Evolutionary conservation across 345 rosid genomes (phyloP), one percentile per base, ranked within the genome.

Genomic region (Salix caprea): DNA sequence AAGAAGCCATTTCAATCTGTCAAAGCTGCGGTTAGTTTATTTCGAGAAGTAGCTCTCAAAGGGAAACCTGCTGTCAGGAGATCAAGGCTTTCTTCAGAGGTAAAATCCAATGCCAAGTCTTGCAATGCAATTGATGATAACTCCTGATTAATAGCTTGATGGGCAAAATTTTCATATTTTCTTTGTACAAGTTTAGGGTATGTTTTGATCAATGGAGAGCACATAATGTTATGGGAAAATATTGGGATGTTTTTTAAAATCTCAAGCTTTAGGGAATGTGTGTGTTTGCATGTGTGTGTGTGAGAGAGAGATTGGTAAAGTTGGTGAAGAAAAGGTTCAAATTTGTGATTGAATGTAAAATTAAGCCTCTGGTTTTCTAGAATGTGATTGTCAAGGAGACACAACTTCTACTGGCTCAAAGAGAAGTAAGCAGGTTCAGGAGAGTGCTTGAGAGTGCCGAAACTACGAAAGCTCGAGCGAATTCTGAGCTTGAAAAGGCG

Each of bases 1-100:
- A 80, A 90, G 83, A 94, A 96, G 37, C 99, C 98, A 0, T 90
- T 93, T 74, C 91, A 91, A 79, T 96, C 99, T 60, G 99, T 96
- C 52, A 91, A 86, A 83, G 99, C 99, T 23, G 98, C 99, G 19
- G 97, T 96, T 69, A 91, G 88, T 70, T 83, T 93, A 66, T 96
- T 91, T 54, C 96, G 94, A 2, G 94, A 92, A 83, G 99, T 91
- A 7, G 90, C 87, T 7, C 56, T 78, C 62, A 87, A 75, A 71
- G 78, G 62, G 48, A 80, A 69, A 40, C 73, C 78, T 14, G 18
- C 84, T 7, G 28, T 77, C 77, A 84, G 23, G 67, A 82, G 69
- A 70, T 73, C 83, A 0, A 82, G 56, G 69, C 40, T 82, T 67
- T 82, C 85, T 64, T 77, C 84, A 1, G 89, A 86, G 89, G 89